These are phyloP conservation scores for Uronychia setigera DNA, from an alignment of 73 alveolate genomes.

Conservation along the genomic window DNA sequence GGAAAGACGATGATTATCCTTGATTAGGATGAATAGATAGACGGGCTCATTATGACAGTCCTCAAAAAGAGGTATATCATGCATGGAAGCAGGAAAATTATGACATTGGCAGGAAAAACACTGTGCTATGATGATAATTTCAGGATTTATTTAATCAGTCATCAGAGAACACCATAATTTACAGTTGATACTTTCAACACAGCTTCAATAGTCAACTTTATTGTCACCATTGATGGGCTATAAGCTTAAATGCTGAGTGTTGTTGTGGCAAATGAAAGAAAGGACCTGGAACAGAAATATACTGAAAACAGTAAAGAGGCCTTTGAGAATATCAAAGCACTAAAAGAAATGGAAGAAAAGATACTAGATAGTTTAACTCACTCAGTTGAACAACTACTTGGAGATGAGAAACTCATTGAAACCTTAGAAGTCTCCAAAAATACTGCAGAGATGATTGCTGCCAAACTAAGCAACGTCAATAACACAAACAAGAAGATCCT, in stretches of 20 bases:
- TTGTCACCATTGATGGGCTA: constrained; percentile 78
- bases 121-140: constrained; percentile 30
- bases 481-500: constrained; percentile 74
- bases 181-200: constrained; percentile 26
- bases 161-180: constrained; percentile 22
- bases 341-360: constrained; percentile 25
- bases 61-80: constrained; percentile 8
- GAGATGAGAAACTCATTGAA: constrained; percentile 84
- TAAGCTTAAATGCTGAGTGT: constrained; percentile 97
- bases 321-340: constrained; percentile 24
- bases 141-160: constrained; percentile 6
- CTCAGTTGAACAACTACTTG: constrained; percentile 62
- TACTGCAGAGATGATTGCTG: constrained; percentile 75
- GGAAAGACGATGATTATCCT: constrained; percentile 33
- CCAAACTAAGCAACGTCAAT: constrained; percentile 73
- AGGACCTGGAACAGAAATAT: constrained; percentile 76
- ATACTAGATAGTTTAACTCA: constrained; percentile 12
- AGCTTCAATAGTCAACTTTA: constrained; percentile 42
- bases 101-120: constrained; percentile 20
- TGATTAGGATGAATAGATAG: constrained; percentile 30
- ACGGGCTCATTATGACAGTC: constrained; percentile 4
- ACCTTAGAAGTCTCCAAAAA: constrained; percentile 85
- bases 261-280: constrained; percentile 97
- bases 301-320: constrained; percentile 33
- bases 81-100: constrained; percentile 24